Percentiles rank a stretch among this genome's conserved stretches.
Evolutionary conservation across 768 basidiomycete genomes (phyloP).

Genomic region (Sporobolomyces roseus): DNA sequence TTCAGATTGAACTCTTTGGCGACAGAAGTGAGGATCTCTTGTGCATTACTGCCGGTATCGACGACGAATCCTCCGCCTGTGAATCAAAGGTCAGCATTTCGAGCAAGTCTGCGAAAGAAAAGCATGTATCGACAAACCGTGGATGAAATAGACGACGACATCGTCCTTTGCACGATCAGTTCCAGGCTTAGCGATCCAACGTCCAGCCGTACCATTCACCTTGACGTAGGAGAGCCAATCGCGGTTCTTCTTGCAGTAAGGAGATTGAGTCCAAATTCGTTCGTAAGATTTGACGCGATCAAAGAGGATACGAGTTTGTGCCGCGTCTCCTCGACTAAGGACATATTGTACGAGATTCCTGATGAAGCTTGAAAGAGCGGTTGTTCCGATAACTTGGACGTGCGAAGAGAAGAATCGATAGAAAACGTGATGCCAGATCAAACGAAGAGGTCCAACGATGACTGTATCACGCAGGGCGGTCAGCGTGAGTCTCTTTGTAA

Average conservation of each 20-base stretch:
- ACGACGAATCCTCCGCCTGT: constrained; percentile 16
- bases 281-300: constrained; percentile 17
- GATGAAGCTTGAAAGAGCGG: not conserved
- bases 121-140: constrained; percentile 4
- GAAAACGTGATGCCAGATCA: constrained; percentile 8
- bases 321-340: not conserved
- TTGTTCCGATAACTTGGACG: constrained; percentile 12
- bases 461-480: constrained; percentile 9
- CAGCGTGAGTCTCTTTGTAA: not conserved
- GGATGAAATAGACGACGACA: constrained; percentile 27
- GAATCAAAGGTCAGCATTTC: not conserved
- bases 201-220: constrained; percentile 17
- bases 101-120: not conserved
- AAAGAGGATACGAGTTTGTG: constrained; percentile 24
- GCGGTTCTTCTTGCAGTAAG: not conserved
- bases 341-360: constrained; percentile 19
- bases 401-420: constrained; percentile 1
- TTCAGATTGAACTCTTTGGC: constrained; percentile 18
- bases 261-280: not conserved
- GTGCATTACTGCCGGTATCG: constrained; percentile 17
- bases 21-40: constrained; percentile 15
- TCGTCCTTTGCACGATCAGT: constrained; percentile 24
- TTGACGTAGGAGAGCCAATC: constrained; percentile 20
- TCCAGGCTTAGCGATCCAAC: constrained; percentile 31
- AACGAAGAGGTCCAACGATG: constrained; percentile 9